Conservation (phyloP, 345 rosid species). For the Eucalyptus curtisii region DNA sequence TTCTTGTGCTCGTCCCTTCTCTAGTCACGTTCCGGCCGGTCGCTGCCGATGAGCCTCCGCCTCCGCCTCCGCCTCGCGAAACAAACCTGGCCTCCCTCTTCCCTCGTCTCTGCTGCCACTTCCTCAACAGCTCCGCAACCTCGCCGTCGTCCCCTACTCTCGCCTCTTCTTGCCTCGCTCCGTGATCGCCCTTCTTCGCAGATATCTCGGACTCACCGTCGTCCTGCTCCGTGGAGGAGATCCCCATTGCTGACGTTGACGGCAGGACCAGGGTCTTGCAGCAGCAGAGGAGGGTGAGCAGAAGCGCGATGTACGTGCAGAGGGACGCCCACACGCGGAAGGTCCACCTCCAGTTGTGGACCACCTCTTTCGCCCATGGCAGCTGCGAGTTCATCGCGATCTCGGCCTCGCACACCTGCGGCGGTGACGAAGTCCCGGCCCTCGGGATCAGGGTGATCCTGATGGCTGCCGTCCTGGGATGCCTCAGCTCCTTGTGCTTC, state of each 20-base stretch:
- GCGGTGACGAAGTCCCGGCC: conserved; percentile 38
- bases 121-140: conserved; percentile 17
- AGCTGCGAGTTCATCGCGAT: conserved; percentile 36
- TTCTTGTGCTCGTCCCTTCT: conserved; percentile 6
- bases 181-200: neutral
- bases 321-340: conserved; percentile 56
- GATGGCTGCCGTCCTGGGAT: conserved; percentile 42
- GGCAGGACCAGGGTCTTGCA: conserved; percentile 37
- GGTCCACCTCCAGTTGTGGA: conserved; percentile 78
- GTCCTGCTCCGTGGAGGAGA: neutral
- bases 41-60: conserved; percentile 10
- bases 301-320: conserved; percentile 19
- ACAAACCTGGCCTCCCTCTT: conserved; percentile 24
- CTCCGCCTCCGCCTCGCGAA: neutral
- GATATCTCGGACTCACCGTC: neutral
- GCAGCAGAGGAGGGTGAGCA: conserved; percentile 21
- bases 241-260: neutral
- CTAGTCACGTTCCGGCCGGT: conserved; percentile 4
- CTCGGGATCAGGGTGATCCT: conserved; percentile 50
- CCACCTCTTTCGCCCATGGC: conserved; percentile 50
- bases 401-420: conserved; percentile 64
- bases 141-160: neutral
- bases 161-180: neutral
- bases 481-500: conserved; percentile 34
- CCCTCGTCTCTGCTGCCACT: conserved; percentile 31